Percentiles rank a stretch among this genome's conserved stretches.
These are phyloP conservation scores for Helicocarpus griseus DNA, from an alignment of 2,329 filamentous ascomycete genomes.

Conservation along the genomic window DNA sequence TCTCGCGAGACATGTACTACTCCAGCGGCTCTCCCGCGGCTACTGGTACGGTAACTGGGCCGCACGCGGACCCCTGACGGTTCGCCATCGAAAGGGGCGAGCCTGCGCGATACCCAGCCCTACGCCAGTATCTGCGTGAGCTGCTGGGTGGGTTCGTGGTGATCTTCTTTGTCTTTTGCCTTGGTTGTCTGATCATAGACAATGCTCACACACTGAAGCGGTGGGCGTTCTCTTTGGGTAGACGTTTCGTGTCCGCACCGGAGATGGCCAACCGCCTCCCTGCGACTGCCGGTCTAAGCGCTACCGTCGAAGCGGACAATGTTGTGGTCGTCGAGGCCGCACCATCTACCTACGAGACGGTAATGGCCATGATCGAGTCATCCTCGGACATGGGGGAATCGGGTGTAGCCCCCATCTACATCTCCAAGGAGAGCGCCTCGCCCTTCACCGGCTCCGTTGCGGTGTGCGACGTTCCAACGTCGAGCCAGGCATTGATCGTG, in stretches of 20 bases:
- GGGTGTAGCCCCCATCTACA: neutral
- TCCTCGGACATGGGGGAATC: neutral
- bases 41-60: too few species aligned
- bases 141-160: slow-evolving; percentile 6
- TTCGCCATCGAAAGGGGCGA: neutral
- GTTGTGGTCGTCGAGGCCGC: neutral
- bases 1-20: neutral
- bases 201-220: slow-evolving; percentile 13
- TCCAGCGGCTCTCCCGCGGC: too few species aligned
- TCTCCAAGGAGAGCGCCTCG: neutral
- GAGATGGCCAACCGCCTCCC: slow-evolving; percentile 11
- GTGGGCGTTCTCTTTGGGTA: neutral
- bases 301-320: slow-evolving; percentile 3
- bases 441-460: neutral
- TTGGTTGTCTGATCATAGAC: slow-evolving; percentile 4
- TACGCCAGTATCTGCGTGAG: neutral
- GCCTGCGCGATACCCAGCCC: neutral
- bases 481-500: neutral
- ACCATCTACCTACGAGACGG: neutral
- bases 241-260: slow-evolving; percentile 6
- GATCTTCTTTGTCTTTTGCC: slow-evolving; percentile 6
- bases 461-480: neutral
- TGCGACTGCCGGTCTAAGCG: slow-evolving; percentile 6
- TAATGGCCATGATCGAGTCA: slow-evolving; percentile 2
- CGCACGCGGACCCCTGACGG: too few species aligned